Evolutionary conservation across 2,329 filamentous ascomycete species (phyloP).

Genomic region (Xylariales sp.): DNA sequence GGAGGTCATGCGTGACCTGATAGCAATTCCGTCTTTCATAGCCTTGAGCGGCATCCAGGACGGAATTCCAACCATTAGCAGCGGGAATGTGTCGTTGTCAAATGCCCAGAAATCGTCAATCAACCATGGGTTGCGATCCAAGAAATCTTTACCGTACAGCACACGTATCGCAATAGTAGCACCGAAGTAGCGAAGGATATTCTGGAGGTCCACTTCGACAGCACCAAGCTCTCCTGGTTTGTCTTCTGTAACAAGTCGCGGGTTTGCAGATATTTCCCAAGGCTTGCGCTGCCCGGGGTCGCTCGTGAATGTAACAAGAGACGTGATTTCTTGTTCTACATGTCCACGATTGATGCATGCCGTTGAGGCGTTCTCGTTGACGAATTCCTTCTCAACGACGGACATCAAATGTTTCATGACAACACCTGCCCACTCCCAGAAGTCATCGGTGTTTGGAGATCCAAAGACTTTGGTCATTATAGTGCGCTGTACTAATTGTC

Average conservation of each 20-base stretch:
- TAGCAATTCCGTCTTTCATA: slow-evolving; percentile 8
- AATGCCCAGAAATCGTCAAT: slow-evolving; percentile 13
- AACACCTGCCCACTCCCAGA: background rate
- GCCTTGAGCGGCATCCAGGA: slow-evolving; percentile 11
- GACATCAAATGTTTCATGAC: background rate
- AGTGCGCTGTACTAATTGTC: slow-evolving; percentile 1
- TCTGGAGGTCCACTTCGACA: slow-evolving; percentile 10
- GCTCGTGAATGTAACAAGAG: slow-evolving; percentile 8
- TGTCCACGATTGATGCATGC: slow-evolving; percentile 7
- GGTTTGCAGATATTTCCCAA: slow-evolving; percentile 11
- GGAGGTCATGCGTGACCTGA: slow-evolving; percentile 7
- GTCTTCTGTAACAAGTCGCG: slow-evolving; percentile 1
- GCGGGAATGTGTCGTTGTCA: slow-evolving; percentile 11
- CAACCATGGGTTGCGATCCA: slow-evolving; percentile 8
- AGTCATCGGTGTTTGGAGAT: slow-evolving; percentile 1
- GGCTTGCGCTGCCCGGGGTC: slow-evolving; percentile 4
- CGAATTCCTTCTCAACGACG: slow-evolving; percentile 9
- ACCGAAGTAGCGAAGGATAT: slow-evolving; percentile 12
- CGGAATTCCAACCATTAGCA: slow-evolving; percentile 11
- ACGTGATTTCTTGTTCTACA: slow-evolving; percentile 5
- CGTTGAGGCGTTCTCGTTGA: slow-evolving; percentile 8
- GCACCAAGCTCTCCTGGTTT: background rate
- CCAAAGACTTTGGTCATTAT: slow-evolving; percentile 11
- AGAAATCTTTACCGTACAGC: slow-evolving; percentile 11
- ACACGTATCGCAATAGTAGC: slow-evolving; percentile 10